Evolutionary conservation across 2,329 filamentous ascomycete species (phyloP), one percentile per base, ranked within the genome.

Genomic region (Trichoderma brevicompactum): DNA sequence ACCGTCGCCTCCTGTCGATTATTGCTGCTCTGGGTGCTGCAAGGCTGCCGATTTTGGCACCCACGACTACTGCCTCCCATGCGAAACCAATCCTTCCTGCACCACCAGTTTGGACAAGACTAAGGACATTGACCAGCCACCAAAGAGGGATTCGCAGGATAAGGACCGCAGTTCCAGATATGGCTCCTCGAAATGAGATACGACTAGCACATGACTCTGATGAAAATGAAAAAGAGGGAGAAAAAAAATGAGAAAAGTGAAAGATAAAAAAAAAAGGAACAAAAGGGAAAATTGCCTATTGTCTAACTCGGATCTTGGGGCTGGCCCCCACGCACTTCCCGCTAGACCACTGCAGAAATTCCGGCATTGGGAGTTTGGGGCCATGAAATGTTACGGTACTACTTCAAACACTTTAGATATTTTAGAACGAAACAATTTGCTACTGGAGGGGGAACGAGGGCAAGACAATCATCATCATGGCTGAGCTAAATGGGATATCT

Each of bases 11-110:
- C 66, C 67, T 7, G 66, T 67, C 55, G 67, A 68, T 28, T 52
- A 61, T 32, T 76, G 75, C 65, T 78, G 76, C 70, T 65, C 70
- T 9, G 67, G 62, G 38, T 78, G 76, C 69, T 78, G 76, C 67
- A 70, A 68, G 28, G 71, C 74, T 28, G 68, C 68, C 19, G 74
- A 76, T 64, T 65, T 71, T 23, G 75, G 75, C 52, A 72, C 64
- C 8, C 75, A 77, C 65, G 75, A 77, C 49, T 75, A 71, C 66
- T 76, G 74, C 43, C 63, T 73, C 7, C 71, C 72, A 13, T 76
- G 68, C 70, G 69, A 66, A 58, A 70, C 65, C n/a, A 73, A 70
- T 17, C 70, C 72, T 38, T 41, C 58, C 2, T 72, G 71, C 56
- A 69, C 72, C 12, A 59, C 62, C 38, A 67, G 65, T 50, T 23